phyloP scores from a whole-genome alignment of 2,329 filamentous ascomycete genomes.

The Xylariaceae sp. region DNA sequence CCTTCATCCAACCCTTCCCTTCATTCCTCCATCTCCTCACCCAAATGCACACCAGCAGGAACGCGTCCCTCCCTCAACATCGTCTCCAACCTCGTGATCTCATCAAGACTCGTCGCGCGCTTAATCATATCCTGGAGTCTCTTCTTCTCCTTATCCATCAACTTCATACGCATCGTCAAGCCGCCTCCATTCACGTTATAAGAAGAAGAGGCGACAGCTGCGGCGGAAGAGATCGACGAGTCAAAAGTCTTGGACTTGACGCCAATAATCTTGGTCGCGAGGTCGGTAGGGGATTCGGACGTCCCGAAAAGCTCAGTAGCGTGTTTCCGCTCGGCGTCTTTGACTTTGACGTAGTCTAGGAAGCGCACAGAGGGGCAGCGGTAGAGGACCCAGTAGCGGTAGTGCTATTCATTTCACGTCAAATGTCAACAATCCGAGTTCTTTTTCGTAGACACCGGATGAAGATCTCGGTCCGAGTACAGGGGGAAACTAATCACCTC shows the following conservation, averaged over 20 bases:
- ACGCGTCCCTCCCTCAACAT: conserved; percentile 85
- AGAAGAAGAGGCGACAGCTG: no score
- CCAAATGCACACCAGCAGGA: conserved; percentile 61
- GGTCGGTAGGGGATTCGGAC: conserved; percentile 67
- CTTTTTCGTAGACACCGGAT: background rate
- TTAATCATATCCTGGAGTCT: conserved; percentile 81
- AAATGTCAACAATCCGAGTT: conserved; percentile 1
- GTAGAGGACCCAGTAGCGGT: conserved; percentile 89
- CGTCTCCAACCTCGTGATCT: conserved; percentile 88
- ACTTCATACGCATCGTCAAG: conserved; percentile 62
- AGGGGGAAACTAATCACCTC: conserved; percentile 64
- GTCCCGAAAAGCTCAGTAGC: conserved; percentile 85
- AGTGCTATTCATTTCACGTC: conserved; percentile 62
- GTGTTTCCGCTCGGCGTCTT: conserved; percentile 72
- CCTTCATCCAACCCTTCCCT: background rate
- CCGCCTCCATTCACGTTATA: conserved; percentile 44
- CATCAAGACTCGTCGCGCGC: conserved; percentile 82
- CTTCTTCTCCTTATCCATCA: conserved; percentile 85
- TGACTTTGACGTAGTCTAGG: conserved; percentile 89
- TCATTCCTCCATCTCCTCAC: conserved; percentile 61
- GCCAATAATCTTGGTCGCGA: conserved; percentile 81
- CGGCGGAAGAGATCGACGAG: conserved; percentile 36
- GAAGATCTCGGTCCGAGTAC: background rate
- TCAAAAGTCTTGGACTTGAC: conserved; percentile 76
- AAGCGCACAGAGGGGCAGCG: conserved; percentile 80